Conservation (phyloP, 768 basidiomycete genomes). For the Daedaleopsis nitida region DNA sequence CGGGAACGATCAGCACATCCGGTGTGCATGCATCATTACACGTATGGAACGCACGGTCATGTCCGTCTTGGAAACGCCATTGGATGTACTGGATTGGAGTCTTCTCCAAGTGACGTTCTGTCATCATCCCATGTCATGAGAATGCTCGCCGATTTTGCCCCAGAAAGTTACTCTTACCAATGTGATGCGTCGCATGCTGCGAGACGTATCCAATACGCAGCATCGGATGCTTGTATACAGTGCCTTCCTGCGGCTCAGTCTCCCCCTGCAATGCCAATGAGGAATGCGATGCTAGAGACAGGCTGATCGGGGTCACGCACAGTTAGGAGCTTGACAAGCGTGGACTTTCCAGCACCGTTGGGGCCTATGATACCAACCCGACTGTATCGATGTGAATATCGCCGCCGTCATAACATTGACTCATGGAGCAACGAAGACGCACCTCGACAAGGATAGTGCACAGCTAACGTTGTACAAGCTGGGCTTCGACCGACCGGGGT, state of each 20-base stretch:
- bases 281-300: not conserved
- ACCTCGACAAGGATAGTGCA: constrained; percentile 91
- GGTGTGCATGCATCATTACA: not conserved
- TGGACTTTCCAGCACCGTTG: constrained; percentile 96
- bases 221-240: constrained; percentile 92
- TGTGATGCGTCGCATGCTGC: constrained; percentile 97
- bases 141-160: not conserved
- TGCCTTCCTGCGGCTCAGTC: constrained; percentile 86
- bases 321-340: constrained; percentile 91
- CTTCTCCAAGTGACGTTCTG: constrained; percentile 93
- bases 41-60: constrained; percentile 69
- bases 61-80: constrained; percentile 99
- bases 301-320: constrained; percentile 40
- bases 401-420: not conserved
- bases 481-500: constrained; percentile 80
- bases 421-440: constrained; percentile 26
- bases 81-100: constrained; percentile 96
- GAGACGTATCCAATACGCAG: constrained; percentile 96
- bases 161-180: constrained; percentile 49
- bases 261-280: constrained; percentile 64
- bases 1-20: not conserved
- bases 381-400: constrained; percentile 42
- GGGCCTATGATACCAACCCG: constrained; percentile 92
- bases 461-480: constrained; percentile 89
- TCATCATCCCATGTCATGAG: constrained; percentile 22